phyloP scores from a whole-genome alignment of 192 early-diverging fungal genomes.

The Ramicandelaber brevisporus region DNA sequence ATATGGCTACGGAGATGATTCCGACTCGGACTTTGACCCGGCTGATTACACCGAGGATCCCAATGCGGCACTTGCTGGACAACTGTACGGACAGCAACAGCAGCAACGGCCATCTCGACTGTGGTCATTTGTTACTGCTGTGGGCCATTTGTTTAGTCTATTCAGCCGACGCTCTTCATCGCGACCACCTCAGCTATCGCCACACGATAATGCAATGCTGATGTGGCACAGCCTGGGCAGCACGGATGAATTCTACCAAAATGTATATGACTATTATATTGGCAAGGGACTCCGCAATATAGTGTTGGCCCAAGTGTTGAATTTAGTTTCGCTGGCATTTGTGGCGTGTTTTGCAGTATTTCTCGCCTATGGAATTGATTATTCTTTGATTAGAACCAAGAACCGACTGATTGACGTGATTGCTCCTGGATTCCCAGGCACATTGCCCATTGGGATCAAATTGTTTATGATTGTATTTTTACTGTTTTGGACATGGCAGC shows the following conservation, averaged over 20 bases:
- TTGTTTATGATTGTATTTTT: constrained; percentile 35
- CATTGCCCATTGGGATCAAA: constrained; percentile 25
- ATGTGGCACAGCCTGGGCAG: constrained; percentile 68
- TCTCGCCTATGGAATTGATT: constrained; percentile 73
- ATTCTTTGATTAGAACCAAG: constrained; percentile 40
- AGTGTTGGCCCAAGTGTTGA: constrained; percentile 42
- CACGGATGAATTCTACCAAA: constrained; percentile 54
- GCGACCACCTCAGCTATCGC: constrained; percentile 4
- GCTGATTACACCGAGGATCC: too few species aligned
- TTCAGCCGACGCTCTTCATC: too few species aligned
- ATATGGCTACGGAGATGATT: too few species aligned
- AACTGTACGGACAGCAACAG: neutral
- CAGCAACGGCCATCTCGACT: neutral
- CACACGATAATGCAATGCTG: constrained; percentile 37
- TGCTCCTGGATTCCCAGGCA: constrained; percentile 44
- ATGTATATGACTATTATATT: constrained; percentile 64
- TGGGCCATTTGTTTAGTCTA: too few species aligned
- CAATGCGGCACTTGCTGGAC: neutral
- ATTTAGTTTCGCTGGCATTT: constrained; percentile 69
- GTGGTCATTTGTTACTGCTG: constrained; percentile 1
- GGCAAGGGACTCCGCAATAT: constrained; percentile 77
- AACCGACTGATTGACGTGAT: constrained; percentile 52
- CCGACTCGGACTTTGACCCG: too few species aligned
- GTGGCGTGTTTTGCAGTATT: constrained; percentile 74
- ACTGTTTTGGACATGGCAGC: constrained; percentile 53